phyloP scores from a whole-genome alignment of 371 early-diverging fungal genomes.

The Enteropsectra breve region DNA sequence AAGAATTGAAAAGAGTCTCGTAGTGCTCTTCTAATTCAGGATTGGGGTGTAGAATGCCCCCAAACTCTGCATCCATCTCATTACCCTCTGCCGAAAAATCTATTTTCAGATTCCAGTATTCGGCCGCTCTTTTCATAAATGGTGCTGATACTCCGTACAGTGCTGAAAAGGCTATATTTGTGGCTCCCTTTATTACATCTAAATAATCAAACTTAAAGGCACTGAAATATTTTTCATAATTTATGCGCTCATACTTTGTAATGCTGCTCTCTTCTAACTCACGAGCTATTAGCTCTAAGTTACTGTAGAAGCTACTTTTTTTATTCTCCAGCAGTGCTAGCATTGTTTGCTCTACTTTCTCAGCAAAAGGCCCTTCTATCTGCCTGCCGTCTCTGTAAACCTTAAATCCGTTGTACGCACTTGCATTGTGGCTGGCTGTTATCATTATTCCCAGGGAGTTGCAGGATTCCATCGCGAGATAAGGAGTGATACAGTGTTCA shows the following conservation, averaged over 20 bases:
- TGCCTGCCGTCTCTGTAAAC: conserved; percentile 53
- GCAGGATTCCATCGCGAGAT: background rate
- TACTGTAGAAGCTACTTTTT: background rate
- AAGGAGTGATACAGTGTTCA: conserved; percentile 1
- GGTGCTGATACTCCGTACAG: conserved; percentile 5
- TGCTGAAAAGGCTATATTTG: background rate
- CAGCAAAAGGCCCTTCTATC: background rate
- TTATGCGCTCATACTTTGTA: background rate
- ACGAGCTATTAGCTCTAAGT: background rate
- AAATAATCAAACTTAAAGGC: background rate
- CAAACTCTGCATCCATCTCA: background rate
- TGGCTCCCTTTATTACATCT: too few species aligned
- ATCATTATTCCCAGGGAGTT: conserved; percentile 79
- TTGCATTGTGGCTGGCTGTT: conserved; percentile 96
- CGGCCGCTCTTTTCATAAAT: background rate
- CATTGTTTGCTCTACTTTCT: conserved; percentile 1
- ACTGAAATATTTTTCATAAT: background rate
- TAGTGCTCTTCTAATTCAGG: background rate
- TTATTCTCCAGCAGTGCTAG: background rate
- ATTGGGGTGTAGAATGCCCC: background rate
- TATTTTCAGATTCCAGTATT: background rate
- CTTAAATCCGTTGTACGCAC: conserved; percentile 92
- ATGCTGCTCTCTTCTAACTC: background rate
- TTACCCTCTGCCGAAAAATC: background rate
- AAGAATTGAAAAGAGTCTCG: background rate